Evolutionary conservation across 176 grass and related monocot species (phyloP).

Genomic region (Thalia dealbata): DNA sequence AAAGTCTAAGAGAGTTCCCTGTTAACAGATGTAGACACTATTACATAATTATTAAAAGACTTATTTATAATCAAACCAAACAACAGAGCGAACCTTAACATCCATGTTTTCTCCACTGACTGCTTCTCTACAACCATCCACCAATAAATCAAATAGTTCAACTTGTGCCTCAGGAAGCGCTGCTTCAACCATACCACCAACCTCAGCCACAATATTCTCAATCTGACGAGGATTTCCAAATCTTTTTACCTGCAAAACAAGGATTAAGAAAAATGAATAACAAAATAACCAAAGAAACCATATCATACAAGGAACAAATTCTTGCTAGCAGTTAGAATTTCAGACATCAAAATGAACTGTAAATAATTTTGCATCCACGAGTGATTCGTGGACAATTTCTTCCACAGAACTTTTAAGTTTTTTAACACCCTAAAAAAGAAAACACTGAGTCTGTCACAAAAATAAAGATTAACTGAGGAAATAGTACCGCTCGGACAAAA

Average conservation of each 20-base stretch:
- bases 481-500: slow-evolving; percentile 84
- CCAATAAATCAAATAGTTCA: slow-evolving; percentile 79
- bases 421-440: background rate
- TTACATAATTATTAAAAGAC: slow-evolving; percentile 4
- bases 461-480: slow-evolving; percentile 7
- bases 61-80: background rate
- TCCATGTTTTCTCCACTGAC: slow-evolving; percentile 63
- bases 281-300: slow-evolving; percentile 5
- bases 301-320: background rate
- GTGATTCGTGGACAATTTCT: no score
- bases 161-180: slow-evolving; percentile 58
- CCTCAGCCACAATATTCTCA: slow-evolving; percentile 63
- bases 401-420: no score
- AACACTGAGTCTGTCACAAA: background rate
- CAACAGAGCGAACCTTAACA: slow-evolving; percentile 46
- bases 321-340: slow-evolving; percentile 4
- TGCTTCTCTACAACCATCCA: slow-evolving; percentile 91
- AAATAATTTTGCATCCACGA: no score
- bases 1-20: slow-evolving; percentile 95
- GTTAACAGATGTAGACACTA: slow-evolving; percentile 15
- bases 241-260: slow-evolving; percentile 69
- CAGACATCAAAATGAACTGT: background rate
- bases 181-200: slow-evolving; percentile 67
- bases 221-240: slow-evolving; percentile 88
- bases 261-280: background rate